Evolutionary conservation across 257 asterid species (phyloP).

Genomic region (Capsicum rhomboideum): DNA sequence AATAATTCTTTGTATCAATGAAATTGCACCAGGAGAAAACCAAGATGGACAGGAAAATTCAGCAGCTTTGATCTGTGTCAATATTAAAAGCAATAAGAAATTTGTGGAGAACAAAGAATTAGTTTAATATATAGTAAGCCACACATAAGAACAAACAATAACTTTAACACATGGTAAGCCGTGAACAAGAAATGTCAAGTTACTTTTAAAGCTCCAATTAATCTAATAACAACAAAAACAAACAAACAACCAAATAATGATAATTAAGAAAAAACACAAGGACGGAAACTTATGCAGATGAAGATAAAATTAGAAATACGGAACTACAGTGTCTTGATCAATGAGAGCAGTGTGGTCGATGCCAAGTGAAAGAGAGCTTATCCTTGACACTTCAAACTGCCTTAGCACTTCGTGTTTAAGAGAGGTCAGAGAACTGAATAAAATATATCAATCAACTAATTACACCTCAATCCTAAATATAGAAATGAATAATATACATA

Average conservation of each 20-base stretch:
- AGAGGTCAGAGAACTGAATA: not conserved
- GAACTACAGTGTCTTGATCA: not conserved
- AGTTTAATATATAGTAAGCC: not conserved
- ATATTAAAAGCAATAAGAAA: constrained; percentile 10
- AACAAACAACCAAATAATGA: not conserved
- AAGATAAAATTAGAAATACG: not conserved
- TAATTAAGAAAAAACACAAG: not conserved
- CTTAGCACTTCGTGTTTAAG: not conserved
- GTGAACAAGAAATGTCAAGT: not conserved
- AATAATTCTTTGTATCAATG: constrained; percentile 65
- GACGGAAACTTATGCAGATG: not conserved
- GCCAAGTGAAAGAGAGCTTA: not conserved
- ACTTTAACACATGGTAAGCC: not conserved
- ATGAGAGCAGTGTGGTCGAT: not conserved
- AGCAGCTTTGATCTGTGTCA: constrained; percentile 69
- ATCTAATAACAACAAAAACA: not conserved
- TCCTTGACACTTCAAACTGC: not conserved
- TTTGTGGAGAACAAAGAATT: not conserved
- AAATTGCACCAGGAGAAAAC: constrained; percentile 70
- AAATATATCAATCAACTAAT: not conserved
- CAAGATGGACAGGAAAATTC: constrained; percentile 80
- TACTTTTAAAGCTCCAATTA: not conserved
- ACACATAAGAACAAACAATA: not conserved
- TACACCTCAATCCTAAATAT: not conserved
- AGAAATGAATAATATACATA: not conserved